phyloP scores from a whole-genome alignment of 2,329 filamentous ascomycete species.

The Aureobasidium sp. region DNA sequence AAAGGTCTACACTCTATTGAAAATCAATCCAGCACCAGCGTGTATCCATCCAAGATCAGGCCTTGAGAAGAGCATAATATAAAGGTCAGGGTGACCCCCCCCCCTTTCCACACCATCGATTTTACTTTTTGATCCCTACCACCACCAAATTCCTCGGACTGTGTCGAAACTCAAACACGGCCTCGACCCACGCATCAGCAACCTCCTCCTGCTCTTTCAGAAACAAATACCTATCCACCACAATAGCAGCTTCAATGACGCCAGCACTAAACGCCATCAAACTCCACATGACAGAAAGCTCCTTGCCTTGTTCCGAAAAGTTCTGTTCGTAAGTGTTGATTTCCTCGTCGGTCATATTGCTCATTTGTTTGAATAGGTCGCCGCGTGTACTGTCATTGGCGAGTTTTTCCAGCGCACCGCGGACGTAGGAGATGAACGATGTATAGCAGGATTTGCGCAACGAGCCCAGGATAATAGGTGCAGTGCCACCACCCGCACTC shows the following conservation, averaged over 20 bases:
- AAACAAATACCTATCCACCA: slow-evolving; percentile 83
- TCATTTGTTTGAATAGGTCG: slow-evolving; percentile 57
- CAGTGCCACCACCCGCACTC: slow-evolving; percentile 48
- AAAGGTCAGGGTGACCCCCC: background rate
- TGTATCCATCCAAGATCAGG: no score
- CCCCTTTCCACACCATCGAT: background rate
- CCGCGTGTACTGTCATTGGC: slow-evolving; percentile 53
- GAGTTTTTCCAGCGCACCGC: slow-evolving; percentile 73
- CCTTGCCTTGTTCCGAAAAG: slow-evolving; percentile 63
- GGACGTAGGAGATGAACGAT: no score
- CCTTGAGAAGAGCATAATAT: no score
- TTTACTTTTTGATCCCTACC: slow-evolving; percentile 70
- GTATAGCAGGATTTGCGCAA: slow-evolving; percentile 78
- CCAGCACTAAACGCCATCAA: slow-evolving; percentile 93
- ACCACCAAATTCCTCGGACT: slow-evolving; percentile 91
- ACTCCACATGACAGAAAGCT: slow-evolving; percentile 83
- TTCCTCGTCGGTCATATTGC: slow-evolving; percentile 63
- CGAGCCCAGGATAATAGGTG: slow-evolving; percentile 80
- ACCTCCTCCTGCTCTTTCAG: slow-evolving; percentile 67
- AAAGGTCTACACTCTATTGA: no score
- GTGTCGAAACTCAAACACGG: slow-evolving; percentile 79
- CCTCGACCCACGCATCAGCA: slow-evolving; percentile 79
- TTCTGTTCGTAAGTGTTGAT: slow-evolving; percentile 61
- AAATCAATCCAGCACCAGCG: no score
- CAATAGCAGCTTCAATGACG: slow-evolving; percentile 83